Evolutionary conservation across 2,329 filamentous ascomycete species (phyloP), one percentile per base, ranked within the genome.

Genomic region (Clonostachys rhizophaga): DNA sequence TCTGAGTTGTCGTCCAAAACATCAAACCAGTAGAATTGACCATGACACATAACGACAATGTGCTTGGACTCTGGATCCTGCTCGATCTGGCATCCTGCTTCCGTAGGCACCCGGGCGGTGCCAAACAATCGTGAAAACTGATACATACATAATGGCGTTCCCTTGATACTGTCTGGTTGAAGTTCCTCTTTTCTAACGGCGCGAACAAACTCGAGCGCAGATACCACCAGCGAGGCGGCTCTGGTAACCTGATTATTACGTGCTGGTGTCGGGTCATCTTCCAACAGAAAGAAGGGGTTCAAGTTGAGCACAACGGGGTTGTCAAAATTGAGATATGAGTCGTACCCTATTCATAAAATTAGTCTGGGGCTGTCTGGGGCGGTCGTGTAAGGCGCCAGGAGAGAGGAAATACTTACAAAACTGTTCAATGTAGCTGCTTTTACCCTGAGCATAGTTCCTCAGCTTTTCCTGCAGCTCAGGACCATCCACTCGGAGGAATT

Each of bases 21-120:
- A 65, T 99, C 94, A 58, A 99, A 99, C 92, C 92, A 97, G 68
- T 99, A 99, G 60, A 97, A 91, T 56, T 99, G 94, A 2, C 94
- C 94, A 54, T 92, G 89, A 61, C 90, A 95, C 68, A 97, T 78
- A 40, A 97, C 90, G 10, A 96, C 87, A 36, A 99, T 76, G 64
- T 99, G 94, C 69, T 91, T 95, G 5, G 92, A 89, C n/a, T 85
- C 81, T 1, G 91, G 88, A 58, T 97, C 91, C 63, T 97, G 91
- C 53, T 91, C 91, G 58, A 99, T 97, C 56, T 96, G 87, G 63
- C 94, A 99, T 6, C 94, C 94, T 61, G 94, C 86, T 33, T 95
- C 89, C 1, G 92, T 97, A 0, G 94, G 94, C 9, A 99, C 89
- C 54, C 94, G 83, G 42, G 94, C 91, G 1, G 94, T 97, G 45